A percentile compares a stretch with the other conserved stretches of the same genome.
Evolutionary conservation across 2,329 filamentous ascomycete species (phyloP).

Genomic region (Trichoderma lentiforme): DNA sequence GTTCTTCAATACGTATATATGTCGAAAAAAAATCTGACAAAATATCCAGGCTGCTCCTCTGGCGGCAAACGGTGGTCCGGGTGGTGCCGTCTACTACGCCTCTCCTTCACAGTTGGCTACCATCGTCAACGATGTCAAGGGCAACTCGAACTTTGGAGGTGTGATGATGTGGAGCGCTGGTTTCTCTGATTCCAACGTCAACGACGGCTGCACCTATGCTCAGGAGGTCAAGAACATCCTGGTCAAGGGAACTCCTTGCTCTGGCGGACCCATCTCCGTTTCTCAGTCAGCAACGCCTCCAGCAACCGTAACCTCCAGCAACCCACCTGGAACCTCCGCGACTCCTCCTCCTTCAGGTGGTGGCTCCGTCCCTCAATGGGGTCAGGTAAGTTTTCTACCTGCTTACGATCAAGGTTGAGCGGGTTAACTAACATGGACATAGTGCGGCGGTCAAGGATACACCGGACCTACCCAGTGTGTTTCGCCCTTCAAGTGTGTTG

Average conservation of each 20-base stretch:
- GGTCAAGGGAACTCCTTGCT: slow-evolving; percentile 10
- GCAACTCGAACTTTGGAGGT: slow-evolving; percentile 32
- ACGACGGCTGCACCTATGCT: slow-evolving; percentile 21
- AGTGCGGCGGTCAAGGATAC: slow-evolving; percentile 26
- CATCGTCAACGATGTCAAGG: slow-evolving; percentile 31
- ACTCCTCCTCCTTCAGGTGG: slow-evolving; percentile 17
- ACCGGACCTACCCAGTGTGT: slow-evolving; percentile 24
- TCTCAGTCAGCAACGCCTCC: neutral
- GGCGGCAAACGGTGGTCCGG: slow-evolving; percentile 21
- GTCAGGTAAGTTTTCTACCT: neutral
- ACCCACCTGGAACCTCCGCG: neutral
- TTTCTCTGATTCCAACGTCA: slow-evolving; percentile 35
- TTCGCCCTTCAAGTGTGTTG: slow-evolving; percentile 25
- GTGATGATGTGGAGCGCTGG: slow-evolving; percentile 27
- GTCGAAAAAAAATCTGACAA: neutral
- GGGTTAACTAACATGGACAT: neutral
- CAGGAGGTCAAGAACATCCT: slow-evolving; percentile 17
- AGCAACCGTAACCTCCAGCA: neutral
- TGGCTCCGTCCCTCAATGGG: slow-evolving; percentile 12
- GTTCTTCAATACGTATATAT: no score
- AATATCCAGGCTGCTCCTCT: slow-evolving; percentile 21
- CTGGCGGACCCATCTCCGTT: neutral
- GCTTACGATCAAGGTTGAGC: slow-evolving; percentile 21
- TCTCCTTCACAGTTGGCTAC: slow-evolving; percentile 23
- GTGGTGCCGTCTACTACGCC: slow-evolving; percentile 30